Conservation (phyloP, 2,329 filamentous ascomycete genomes). For the Aspergillus sp. region DNA sequence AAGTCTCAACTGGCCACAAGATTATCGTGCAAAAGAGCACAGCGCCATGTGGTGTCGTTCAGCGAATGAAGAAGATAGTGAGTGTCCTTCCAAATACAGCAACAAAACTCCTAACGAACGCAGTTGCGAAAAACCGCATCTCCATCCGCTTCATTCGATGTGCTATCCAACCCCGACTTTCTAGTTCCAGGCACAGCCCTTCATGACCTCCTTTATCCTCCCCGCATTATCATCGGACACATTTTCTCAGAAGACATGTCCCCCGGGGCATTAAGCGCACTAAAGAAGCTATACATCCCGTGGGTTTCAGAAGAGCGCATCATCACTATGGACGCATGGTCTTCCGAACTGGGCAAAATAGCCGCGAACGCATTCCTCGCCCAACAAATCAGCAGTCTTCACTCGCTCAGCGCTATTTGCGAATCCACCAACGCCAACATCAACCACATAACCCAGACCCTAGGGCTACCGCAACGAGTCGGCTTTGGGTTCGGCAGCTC, state of each 20-base stretch:
- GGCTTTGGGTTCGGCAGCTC: constrained; percentile 6
- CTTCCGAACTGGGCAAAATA: constrained; percentile 18
- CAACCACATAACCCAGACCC: constrained; percentile 13
- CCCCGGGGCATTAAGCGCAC: constrained; percentile 12
- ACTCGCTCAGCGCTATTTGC: constrained; percentile 15
- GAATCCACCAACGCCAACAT: constrained; percentile 18
- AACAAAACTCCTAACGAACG: background rate
- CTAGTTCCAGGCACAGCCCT: constrained; percentile 19
- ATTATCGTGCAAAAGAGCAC: constrained; percentile 24
- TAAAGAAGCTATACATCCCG: constrained; percentile 20
- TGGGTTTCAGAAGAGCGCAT: constrained; percentile 22
- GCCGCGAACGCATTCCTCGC: constrained; percentile 16
- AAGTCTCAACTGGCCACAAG: constrained; percentile 20
- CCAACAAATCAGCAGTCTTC: constrained; percentile 20
- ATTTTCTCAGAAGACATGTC: constrained; percentile 20
- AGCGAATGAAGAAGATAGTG: constrained; percentile 21
- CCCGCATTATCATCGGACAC: constrained; percentile 24
- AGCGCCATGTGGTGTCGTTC: constrained; percentile 20
- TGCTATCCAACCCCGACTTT: constrained; percentile 25
- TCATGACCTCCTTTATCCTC: constrained; percentile 17
- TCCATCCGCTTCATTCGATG: constrained; percentile 20
- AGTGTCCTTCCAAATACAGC: background rate
- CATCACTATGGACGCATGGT: constrained; percentile 27
- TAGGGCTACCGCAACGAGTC: constrained; percentile 9
- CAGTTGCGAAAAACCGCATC: constrained; percentile 19